Conservation (phyloP, 495 filamentous ascomycete genomes). For the Daldinia childiae region DNA sequence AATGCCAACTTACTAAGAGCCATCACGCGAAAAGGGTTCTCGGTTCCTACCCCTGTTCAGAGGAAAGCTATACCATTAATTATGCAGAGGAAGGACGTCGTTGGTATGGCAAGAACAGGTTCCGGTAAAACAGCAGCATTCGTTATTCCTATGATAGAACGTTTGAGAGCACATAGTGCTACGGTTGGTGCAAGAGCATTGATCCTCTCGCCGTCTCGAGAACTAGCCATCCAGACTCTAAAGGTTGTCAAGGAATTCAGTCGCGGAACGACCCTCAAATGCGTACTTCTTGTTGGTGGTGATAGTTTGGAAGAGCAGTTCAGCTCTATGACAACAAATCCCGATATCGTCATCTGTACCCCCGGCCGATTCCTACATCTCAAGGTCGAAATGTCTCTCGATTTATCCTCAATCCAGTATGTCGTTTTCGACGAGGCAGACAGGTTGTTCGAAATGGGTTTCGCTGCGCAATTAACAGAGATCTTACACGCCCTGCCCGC, state of each 20-base stretch:
- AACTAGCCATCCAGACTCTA: constrained; percentile 92
- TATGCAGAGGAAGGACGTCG: constrained; percentile 88
- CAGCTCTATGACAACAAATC: constrained; percentile 88
- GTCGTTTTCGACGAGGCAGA: constrained; percentile 98
- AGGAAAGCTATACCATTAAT: constrained; percentile 93
- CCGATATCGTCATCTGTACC: constrained; percentile 95
- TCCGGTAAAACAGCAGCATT: constrained; percentile 94
- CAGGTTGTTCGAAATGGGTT: constrained; percentile 97
- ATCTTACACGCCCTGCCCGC: constrained; percentile 88
- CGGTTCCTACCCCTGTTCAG: constrained; percentile 96
- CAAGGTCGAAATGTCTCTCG: constrained; percentile 92
- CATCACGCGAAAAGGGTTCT: constrained; percentile 92
- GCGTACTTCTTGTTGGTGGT: constrained; percentile 89
- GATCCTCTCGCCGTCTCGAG: constrained; percentile 89
- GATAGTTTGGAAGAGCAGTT: constrained; percentile 98
- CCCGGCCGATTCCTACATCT: constrained; percentile 95
- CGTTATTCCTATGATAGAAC: constrained; percentile 97
- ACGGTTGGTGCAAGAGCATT: constrained; percentile 85
- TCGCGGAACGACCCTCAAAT: constrained; percentile 87
- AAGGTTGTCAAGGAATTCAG: constrained; percentile 96
- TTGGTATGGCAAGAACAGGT: constrained; percentile 96
- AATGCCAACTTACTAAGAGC: constrained; percentile 84
- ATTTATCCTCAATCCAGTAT: constrained; percentile 85
- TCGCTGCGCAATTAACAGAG: constrained; percentile 89
- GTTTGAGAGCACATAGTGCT: constrained; percentile 86